Evolutionary conservation across 805 yeast species (phyloP), one percentile per base, ranked within the genome.

Genomic region (Cyberlindnera sargentensis): DNA sequence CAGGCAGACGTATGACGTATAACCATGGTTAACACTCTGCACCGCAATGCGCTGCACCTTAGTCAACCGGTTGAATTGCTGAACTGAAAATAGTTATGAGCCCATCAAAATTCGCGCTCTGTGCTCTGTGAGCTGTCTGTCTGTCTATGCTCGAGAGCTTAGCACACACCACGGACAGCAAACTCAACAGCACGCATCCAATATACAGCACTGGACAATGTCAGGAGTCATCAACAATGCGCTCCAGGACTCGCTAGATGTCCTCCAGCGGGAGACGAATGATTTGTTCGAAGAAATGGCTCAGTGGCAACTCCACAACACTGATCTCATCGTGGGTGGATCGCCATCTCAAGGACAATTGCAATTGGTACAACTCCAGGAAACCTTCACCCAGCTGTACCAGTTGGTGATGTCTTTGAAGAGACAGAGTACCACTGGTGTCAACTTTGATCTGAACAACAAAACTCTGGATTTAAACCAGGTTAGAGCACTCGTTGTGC

Each of bases 161-260:
- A 15, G 20, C 20, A 15, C 20, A 15, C 20, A 15, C 20, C 20
- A 15, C 20, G 20, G 20, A 15, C 20, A 15, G 20, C 20, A 15
- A 15, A 15, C 20, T 15, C 20, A 15, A 15, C 20, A 15, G 20
- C 20, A 15, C 20, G 20, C 20, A 15, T 15, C 20, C 20, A 15
- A 15, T 15, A 15, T 15, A 15, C 20, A 15, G 20, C 20, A 15
- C 20, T 15, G 20, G 20, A 15, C 20, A 15, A 40, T 53, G 2
- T 38, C 55, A 11, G 47, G 49, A 3, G 38, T 53, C 24, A 47
- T 53, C 27, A 51, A 47, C 28, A 52, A 49, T 30, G 26, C 47
- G 6, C 39, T 53, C 3, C 52, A 50, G 44, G 49, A 40, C 6
- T 46, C 36, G 30, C 34, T 53, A 9, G 11, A 9, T 2, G 26